Conservation (phyloP, 177 flowering plant species). For the Vitis hybrid region DNA sequence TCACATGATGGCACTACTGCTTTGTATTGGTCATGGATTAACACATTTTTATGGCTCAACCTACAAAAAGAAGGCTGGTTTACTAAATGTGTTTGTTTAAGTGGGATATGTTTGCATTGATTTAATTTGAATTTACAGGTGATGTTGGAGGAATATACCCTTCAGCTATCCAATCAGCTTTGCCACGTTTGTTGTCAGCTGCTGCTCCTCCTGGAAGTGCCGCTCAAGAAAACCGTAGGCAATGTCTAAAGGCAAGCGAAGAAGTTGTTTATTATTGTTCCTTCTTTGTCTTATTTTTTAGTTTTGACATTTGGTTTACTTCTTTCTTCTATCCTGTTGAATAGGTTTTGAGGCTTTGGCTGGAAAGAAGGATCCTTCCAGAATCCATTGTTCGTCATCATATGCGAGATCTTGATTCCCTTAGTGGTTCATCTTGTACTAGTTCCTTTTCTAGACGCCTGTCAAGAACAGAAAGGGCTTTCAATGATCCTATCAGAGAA, state of each 20-base stretch:
- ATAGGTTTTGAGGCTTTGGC: constrained; percentile 95
- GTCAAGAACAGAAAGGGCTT: constrained; percentile 77
- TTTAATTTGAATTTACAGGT: constrained; percentile 43
- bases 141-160: constrained; percentile 64
- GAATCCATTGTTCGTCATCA: constrained; percentile 76
- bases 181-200: constrained; percentile 80
- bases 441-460: constrained; percentile 60
- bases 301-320: background rate
- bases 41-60: too few relatives aligned
- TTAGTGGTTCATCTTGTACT: constrained; percentile 41
- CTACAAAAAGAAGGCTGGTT: background rate
- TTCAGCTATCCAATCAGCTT: constrained; percentile 65
- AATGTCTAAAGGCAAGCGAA: constrained; percentile 77
- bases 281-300: background rate
- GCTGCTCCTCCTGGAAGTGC: constrained; percentile 91
- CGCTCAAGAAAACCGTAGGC: constrained; percentile 83
- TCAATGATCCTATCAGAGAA: constrained; percentile 93
- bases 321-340: constrained; percentile 5
- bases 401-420: constrained; percentile 72
- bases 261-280: constrained; percentile 1
- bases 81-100: background rate
- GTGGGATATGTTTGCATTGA: background rate
- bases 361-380: constrained; percentile 77
- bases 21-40: background rate
- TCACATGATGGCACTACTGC: background rate